Conservation (phyloP, 1,284 basidiomycete genomes). For the Fomitopsis schrenkii region DNA sequence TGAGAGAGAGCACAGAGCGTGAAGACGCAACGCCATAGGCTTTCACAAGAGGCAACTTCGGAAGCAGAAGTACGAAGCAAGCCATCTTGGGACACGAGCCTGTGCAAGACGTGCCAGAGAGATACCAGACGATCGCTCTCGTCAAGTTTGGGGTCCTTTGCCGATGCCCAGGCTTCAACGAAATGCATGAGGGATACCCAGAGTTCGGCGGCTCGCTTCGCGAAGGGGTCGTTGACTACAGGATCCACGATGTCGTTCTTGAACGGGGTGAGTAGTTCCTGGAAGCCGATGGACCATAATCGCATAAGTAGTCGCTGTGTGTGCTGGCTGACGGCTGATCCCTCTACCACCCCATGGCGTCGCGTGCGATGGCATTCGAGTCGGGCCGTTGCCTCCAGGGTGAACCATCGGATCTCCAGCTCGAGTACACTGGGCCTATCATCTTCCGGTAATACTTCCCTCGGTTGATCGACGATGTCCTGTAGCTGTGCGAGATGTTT, state of each 20-base stretch:
- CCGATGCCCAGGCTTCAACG: constrained; percentile 4
- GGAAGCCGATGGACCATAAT: constrained; percentile 54
- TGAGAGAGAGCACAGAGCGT: constrained; percentile 75
- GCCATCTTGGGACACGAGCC: constrained; percentile 29
- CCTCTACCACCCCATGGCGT: constrained; percentile 20
- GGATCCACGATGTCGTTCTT: constrained; percentile 36
- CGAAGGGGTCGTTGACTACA: constrained; percentile 14
- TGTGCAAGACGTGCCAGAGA: constrained; percentile 44
- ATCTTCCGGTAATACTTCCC: constrained; percentile 18
- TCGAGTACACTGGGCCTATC: constrained; percentile 36
- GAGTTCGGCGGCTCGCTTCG: constrained; percentile 43
- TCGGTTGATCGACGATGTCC: constrained; percentile 16
- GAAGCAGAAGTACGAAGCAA: constrained; percentile 18
- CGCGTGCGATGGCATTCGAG: constrained; percentile 21
- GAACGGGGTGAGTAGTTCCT: constrained; percentile 41
- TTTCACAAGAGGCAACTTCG: constrained; percentile 59
- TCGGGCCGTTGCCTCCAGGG: constrained; percentile 53
- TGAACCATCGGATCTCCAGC: constrained; percentile 51
- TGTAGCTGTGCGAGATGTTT: constrained; percentile 39
- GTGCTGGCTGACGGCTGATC: constrained; percentile 19
- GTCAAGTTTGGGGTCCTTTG: constrained; percentile 13
- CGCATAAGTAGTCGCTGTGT: constrained; percentile 38
- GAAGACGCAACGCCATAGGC: constrained; percentile 71
- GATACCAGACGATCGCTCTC: constrained; percentile 23
- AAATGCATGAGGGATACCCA: constrained; percentile 77